Base-by-base conservation (phyloP, 2,329 filamentous ascomycete genomes). In the Bimuria novae-zelandiae region DNA sequence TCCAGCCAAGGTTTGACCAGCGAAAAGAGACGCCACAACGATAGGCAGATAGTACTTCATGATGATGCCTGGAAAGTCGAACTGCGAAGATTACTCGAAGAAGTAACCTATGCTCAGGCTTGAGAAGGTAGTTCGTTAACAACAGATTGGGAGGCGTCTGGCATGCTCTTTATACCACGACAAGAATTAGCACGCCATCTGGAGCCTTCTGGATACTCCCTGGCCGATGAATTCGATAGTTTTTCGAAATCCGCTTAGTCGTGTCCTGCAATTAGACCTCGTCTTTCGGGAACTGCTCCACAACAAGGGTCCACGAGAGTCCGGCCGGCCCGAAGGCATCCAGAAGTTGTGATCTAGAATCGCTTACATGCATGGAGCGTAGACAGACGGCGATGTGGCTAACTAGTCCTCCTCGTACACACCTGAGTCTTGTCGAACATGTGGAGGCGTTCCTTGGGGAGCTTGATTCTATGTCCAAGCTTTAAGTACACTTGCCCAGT, bases 31-130 rank as follows among this genome's bases (percentile, higher is more conserved):
- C n/a, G 51, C 49, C 33, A 55, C 21, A 35, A 49, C 53, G 41
- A 62, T 30, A 16, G 53, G 50, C 41, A 60, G 29, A 35, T 57
- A 58, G 16, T 29, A 52, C 27, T 49, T 57, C 62, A 64, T 64
- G 21, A 23, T 60, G 45, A 45, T 47, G 29, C 17, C 46, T 25
- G 10, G 46, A 22, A 46, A 11, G 17, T 44, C 21, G 43, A 42
- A 19, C 43, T 33, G 37, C 23, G n/a, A 22, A 29, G 35, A 22
- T 22, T 23, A 14, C 37, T 14, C 12, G 11, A 22, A 4, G 14
- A 43, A 35, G 43, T 36, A 7, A 40, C 27, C n/a, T 54, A 48
- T 48, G 54, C 57, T 46, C 37, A 52, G 52, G 30, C 48, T 58
- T 52, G 44, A 39, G 14, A 25, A 10, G 25, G 14, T 25, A 36